Conservation (phyloP, 805 yeast species). For the Candida yuanshanica region DNA sequence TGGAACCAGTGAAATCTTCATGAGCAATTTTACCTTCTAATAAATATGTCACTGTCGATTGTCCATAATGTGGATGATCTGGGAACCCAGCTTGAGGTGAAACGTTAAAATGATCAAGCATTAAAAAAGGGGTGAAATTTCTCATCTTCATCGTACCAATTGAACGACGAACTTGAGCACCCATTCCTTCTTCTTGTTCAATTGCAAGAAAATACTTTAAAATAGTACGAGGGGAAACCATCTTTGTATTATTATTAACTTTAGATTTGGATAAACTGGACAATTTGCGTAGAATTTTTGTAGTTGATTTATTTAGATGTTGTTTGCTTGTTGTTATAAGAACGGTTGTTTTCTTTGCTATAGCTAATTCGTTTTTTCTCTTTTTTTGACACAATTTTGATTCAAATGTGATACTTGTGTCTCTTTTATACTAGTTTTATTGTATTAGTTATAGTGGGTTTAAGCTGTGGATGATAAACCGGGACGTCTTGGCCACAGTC, state of each 20-base stretch:
- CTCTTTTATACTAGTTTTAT: background rate
- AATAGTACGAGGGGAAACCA: constrained; percentile 37
- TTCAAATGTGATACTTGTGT: background rate
- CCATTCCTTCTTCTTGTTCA: constrained; percentile 81
- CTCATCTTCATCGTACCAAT: constrained; percentile 65
- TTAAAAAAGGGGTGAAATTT: constrained; percentile 74
- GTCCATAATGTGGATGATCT: constrained; percentile 80
- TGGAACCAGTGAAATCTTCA: constrained; percentile 83
- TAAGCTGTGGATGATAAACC: background rate
- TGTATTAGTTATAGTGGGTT: background rate
- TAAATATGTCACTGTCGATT: constrained; percentile 71
- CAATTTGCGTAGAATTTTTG: background rate
- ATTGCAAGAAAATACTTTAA: constrained; percentile 48
- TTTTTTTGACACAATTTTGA: background rate
- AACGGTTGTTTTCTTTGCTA: background rate
- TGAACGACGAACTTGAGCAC: constrained; percentile 80
- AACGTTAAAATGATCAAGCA: constrained; percentile 74
- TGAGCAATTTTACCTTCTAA: constrained; percentile 67
- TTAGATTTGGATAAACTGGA: background rate
- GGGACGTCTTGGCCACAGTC: background rate
- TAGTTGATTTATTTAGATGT: no score
- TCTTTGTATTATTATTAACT: constrained; percentile 3
- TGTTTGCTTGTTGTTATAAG: no score
- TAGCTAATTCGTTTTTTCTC: background rate
- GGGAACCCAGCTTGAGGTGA: constrained; percentile 70